Evolutionary conservation across 1,284 basidiomycete species (phyloP).

Genomic region (Microbotryum lychnidis-dioicae): DNA sequence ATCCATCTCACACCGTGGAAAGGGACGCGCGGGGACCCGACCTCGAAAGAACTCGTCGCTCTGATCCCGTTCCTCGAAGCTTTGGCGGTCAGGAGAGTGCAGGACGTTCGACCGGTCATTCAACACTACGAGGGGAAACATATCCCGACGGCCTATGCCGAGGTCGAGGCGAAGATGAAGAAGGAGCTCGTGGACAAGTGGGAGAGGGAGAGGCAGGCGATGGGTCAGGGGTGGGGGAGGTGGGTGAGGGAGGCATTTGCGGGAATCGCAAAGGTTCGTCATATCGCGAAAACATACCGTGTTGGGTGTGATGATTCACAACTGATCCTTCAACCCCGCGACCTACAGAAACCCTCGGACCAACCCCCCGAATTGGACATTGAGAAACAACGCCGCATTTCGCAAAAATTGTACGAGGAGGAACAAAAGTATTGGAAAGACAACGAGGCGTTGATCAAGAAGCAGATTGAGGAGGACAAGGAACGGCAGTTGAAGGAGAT

Average conservation of each 20-base stretch:
- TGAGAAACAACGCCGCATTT: slow-evolving; percentile 79
- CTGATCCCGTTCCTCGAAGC: slow-evolving; percentile 92
- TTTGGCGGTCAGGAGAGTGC: slow-evolving; percentile 41
- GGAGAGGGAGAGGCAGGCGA: slow-evolving; percentile 52
- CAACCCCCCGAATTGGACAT: slow-evolving; percentile 58
- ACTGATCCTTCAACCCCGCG: background rate
- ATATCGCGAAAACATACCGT: too few species aligned
- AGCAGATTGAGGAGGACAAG: slow-evolving; percentile 69
- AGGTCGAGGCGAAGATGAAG: slow-evolving; percentile 74
- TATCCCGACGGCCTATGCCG: slow-evolving; percentile 79
- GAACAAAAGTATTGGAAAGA: slow-evolving; percentile 80
- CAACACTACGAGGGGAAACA: slow-evolving; percentile 78
- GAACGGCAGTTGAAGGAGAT: slow-evolving; percentile 56
- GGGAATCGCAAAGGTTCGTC: slow-evolving; percentile 42
- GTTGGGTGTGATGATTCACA: background rate
- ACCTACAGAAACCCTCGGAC: slow-evolving; percentile 45
- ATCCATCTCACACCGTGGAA: slow-evolving; percentile 81
- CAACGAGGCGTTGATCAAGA: slow-evolving; percentile 73
- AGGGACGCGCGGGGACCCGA: slow-evolving; percentile 46
- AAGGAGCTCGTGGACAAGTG: slow-evolving; percentile 70
- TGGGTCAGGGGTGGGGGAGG: slow-evolving; percentile 14
- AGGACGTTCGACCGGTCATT: slow-evolving; percentile 78
- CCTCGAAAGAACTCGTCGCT: slow-evolving; percentile 61
- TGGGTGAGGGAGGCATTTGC: slow-evolving; percentile 58
- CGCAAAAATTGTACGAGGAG: slow-evolving; percentile 71